phyloP scores from a whole-genome alignment of 139 green algal species.

The Tetraselmis striata region DNA sequence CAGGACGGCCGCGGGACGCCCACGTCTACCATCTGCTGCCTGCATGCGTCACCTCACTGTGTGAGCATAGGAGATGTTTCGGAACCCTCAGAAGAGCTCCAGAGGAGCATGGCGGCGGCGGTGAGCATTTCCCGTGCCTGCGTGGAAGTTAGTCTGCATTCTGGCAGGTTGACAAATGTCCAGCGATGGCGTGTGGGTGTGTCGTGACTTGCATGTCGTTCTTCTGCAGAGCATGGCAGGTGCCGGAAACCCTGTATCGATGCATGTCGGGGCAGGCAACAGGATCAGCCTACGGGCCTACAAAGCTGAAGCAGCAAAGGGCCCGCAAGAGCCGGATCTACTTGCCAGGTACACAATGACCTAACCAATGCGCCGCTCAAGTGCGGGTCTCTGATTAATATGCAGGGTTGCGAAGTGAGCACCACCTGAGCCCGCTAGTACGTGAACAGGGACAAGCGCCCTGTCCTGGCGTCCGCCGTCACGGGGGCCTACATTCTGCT shows the following conservation, averaged over 20 bases:
- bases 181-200: no score
- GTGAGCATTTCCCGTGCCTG: neutral
- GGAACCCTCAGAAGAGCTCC: neutral
- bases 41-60: neutral
- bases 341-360: neutral
- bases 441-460: neutral
- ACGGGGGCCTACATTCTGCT: neutral
- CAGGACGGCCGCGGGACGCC: neutral
- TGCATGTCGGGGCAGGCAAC: no score
- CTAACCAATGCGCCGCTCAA: neutral
- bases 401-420: no score
- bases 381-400: neutral
- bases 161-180: no score
- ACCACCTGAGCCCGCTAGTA: no score
- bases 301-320: neutral
- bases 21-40: neutral
- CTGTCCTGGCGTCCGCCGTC: neutral
- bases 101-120: neutral
- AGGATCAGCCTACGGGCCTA: no score
- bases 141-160: neutral
- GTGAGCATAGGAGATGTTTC: neutral
- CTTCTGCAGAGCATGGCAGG: no score
- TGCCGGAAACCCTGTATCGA: no score
- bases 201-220: neutral
- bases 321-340: neutral